Percentiles rank a stretch among this genome's conserved stretches.
phyloP scores from a whole-genome alignment of 2,329 filamentous ascomycete genomes.

The Monosporascus sp. region DNA sequence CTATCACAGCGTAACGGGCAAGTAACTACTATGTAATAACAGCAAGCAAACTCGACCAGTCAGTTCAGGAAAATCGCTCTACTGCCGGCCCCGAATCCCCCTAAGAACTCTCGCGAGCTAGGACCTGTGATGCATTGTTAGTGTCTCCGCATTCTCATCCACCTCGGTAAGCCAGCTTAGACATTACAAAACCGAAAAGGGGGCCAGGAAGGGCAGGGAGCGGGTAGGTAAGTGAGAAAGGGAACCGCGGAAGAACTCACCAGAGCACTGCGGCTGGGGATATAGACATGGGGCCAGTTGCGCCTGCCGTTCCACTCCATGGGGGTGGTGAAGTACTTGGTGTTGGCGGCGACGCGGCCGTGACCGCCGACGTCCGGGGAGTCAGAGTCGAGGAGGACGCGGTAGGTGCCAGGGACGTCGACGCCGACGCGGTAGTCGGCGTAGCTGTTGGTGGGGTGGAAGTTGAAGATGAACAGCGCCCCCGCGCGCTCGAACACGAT shows the following conservation, averaged over 20 bases:
- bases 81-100: too few relatives aligned
- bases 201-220: neutral
- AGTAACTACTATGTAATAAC: too few relatives aligned
- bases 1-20: too few relatives aligned
- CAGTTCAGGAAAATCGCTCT: neutral
- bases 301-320: conserved; percentile 84
- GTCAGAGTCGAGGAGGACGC: conserved; percentile 80
- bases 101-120: conserved; percentile 40
- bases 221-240: conserved; percentile 9
- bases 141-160: neutral
- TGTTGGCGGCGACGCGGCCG: conserved; percentile 69
- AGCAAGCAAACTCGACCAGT: neutral
- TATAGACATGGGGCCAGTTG: conserved; percentile 91
- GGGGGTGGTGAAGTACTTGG: conserved; percentile 86
- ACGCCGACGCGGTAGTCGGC: conserved; percentile 90
- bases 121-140: conserved; percentile 35
- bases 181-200: neutral
- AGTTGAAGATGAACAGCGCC: conserved; percentile 93
- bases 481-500: conserved; percentile 92
- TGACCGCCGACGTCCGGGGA: conserved; percentile 72
- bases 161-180: neutral
- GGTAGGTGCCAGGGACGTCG: conserved; percentile 78
- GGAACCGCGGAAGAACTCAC: conserved; percentile 46
- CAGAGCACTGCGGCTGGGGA: conserved; percentile 76
- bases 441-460: conserved; percentile 79